Evolutionary conservation across 2,329 filamentous ascomycete genomes (phyloP).

Genomic region (Penicillium sp.): DNA sequence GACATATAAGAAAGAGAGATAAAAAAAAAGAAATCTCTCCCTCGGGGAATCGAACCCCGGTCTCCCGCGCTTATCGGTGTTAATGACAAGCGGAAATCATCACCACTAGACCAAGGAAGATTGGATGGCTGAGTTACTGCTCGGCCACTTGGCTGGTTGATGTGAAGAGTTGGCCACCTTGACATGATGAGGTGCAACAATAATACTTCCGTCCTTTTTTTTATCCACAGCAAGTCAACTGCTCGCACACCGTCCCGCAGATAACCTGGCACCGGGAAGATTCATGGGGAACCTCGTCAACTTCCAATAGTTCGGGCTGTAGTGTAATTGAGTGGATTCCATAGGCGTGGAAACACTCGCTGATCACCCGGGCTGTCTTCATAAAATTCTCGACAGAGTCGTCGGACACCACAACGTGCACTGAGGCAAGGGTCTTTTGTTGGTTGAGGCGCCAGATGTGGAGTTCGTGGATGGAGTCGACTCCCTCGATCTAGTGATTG

Average conservation of each 20-base stretch:
- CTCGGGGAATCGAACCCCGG: constrained; percentile 36
- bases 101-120: constrained; percentile 30
- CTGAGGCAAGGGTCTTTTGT: constrained; percentile 65
- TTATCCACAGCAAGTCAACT: constrained; percentile 51
- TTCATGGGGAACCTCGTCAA: constrained; percentile 17
- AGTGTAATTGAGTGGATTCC: constrained; percentile 70
- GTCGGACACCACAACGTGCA: constrained; percentile 63
- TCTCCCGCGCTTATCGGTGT: constrained; percentile 30
- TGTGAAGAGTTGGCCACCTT: background rate
- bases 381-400: constrained; percentile 58
- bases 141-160: constrained; percentile 25
- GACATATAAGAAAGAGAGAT: no score
- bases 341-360: constrained; percentile 69
- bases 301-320: constrained; percentile 58
- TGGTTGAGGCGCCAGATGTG: constrained; percentile 74
- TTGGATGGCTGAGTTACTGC: constrained; percentile 16
- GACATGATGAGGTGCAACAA: background rate
- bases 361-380: constrained; percentile 58
- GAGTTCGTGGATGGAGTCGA: constrained; percentile 67
- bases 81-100: constrained; percentile 30
- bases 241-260: constrained; percentile 52
- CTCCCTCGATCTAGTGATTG: constrained; percentile 56
- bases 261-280: constrained; percentile 46
- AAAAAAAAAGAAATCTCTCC: constrained; percentile 23
- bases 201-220: no score